phyloP scores from a whole-genome alignment of 192 early-diverging fungal genomes.

The Gaertneriomyces sp. region DNA sequence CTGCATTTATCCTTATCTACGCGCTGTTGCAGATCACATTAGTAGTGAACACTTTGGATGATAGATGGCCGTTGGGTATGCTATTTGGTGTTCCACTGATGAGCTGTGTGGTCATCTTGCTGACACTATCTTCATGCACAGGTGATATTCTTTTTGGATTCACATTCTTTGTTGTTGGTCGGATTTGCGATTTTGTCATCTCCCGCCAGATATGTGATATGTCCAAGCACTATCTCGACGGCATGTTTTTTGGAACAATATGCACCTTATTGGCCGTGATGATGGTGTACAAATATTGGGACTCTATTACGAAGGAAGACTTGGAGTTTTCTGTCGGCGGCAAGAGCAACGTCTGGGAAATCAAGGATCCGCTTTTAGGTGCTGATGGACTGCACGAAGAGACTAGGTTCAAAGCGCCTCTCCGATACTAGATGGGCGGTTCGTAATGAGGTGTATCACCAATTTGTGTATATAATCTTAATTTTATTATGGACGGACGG shows the following conservation, averaged over 20 bases:
- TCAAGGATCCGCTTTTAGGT: conserved; percentile 61
- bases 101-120: not conserved
- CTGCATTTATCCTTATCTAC: conserved; percentile 79
- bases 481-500: too few species aligned
- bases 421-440: too few species aligned
- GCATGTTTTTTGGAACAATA: conserved; percentile 93
- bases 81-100: not conserved
- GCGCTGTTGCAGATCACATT: conserved; percentile 85
- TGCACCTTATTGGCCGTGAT: conserved; percentile 88
- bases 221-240: conserved; percentile 94
- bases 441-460: too few species aligned
- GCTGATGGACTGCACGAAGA: conserved; percentile 35
- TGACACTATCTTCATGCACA: not conserved
- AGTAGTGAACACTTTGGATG: conserved; percentile 94
- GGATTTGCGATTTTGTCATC: conserved; percentile 78
- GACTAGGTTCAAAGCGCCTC: too few species aligned
- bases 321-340: conserved; percentile 88
- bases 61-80: conserved; percentile 88
- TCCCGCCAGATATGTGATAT: conserved; percentile 77
- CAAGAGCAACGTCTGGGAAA: conserved; percentile 81
- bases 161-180: conserved; percentile 82
- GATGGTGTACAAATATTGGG: conserved; percentile 99
- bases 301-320: conserved; percentile 97
- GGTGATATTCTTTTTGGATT: conserved; percentile 84
- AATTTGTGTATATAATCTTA: too few species aligned